phyloP scores from a whole-genome alignment of 2,329 filamentous ascomycete genomes.

The Sporothrix humicola region DNA sequence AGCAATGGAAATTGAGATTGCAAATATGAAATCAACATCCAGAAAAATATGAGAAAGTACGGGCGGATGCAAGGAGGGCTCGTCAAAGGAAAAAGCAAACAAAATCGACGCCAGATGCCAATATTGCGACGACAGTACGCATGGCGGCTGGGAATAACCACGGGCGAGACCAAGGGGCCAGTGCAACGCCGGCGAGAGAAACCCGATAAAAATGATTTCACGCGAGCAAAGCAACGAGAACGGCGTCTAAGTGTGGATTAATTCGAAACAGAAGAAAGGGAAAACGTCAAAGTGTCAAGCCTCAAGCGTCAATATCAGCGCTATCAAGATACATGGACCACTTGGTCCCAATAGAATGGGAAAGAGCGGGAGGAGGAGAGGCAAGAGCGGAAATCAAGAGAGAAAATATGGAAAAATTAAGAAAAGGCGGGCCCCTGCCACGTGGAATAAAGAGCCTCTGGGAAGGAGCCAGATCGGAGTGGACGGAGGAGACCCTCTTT shows the following conservation, averaged over 20 bases:
- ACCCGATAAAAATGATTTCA: not conserved
- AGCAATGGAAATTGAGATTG: not conserved
- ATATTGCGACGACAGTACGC: conserved; percentile 8
- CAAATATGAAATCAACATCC: too few relatives aligned
- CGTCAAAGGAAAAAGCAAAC: not conserved
- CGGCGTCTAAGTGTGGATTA: not conserved
- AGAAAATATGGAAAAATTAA: not conserved
- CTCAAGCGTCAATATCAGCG: not conserved
- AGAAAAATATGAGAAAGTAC: not conserved
- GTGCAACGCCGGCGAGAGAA: not conserved
- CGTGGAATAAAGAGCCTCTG: conserved; percentile 23
- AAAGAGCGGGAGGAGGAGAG: conserved; percentile 5
- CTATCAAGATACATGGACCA: not conserved
- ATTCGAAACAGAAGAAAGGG: not conserved
- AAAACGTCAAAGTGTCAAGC: not conserved
- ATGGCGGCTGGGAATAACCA: conserved; percentile 12
- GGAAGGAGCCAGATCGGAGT: conserved; percentile 1
- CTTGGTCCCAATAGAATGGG: not conserved
- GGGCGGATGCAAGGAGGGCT: not conserved
- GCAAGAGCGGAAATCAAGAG: not conserved
- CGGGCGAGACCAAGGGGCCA: conserved; percentile 3
- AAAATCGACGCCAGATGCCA: conserved; percentile 13
- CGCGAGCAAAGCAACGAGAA: not conserved
- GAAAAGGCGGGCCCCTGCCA: conserved; percentile 26
- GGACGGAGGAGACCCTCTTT: not conserved